Evolutionary conservation across 352 stramenopile species (phyloP).

Genomic region (Globisporangium lucens): DNA sequence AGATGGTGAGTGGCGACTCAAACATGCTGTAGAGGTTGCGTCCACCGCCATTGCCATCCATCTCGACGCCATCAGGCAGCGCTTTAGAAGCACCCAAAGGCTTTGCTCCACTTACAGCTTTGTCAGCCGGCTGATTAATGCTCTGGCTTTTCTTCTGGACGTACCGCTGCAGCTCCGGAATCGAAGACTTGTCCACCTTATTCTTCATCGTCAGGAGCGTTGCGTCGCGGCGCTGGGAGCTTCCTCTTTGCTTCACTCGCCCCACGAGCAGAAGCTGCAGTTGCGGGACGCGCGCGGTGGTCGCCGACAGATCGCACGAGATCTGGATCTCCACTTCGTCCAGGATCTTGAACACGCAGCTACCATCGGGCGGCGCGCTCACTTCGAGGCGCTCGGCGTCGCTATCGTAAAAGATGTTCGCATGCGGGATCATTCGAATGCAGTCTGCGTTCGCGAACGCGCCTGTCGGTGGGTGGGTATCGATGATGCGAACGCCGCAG

Average conservation of each 20-base stretch:
- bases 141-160: slow-evolving; percentile 47
- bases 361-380: slow-evolving; percentile 22
- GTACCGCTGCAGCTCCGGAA: slow-evolving; percentile 63
- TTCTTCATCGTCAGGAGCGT: slow-evolving; percentile 26
- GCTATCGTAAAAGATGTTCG: slow-evolving; percentile 28
- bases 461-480: slow-evolving; percentile 52
- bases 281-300: slow-evolving; percentile 68
- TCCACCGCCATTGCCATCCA: background rate
- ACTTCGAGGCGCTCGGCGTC: slow-evolving; percentile 28
- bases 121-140: slow-evolving; percentile 10
- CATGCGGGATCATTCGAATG: slow-evolving; percentile 65
- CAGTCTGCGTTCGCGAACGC: slow-evolving; percentile 56
- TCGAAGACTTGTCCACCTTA: slow-evolving; percentile 25
- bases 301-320: slow-evolving; percentile 68
- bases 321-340: slow-evolving; percentile 80
- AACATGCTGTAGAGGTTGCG: slow-evolving; percentile 43
- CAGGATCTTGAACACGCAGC: slow-evolving; percentile 59
- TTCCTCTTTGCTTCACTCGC: slow-evolving; percentile 32
- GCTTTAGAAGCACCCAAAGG: background rate
- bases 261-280: slow-evolving; percentile 71
- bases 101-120: background rate
- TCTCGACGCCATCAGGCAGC: background rate
- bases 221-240: slow-evolving; percentile 19
- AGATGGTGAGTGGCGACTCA: slow-evolving; percentile 22
- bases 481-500: slow-evolving; percentile 63